phyloP scores from a whole-genome alignment of 148 eudicot genomes.

The Tetragonia tetragonoides region DNA sequence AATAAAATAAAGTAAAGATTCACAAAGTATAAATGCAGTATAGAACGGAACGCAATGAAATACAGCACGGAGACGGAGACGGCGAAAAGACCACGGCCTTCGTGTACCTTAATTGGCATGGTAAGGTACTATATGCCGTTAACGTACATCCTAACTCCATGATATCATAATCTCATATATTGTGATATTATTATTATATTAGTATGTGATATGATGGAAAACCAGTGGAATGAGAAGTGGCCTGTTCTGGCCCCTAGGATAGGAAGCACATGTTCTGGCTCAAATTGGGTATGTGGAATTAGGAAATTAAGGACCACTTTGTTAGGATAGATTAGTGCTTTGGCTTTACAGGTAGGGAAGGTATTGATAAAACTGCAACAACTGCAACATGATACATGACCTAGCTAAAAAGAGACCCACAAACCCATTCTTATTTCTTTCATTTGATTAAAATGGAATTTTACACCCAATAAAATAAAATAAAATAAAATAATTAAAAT shows the following conservation, averaged over 20 bases:
- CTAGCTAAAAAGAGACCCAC: not conserved
- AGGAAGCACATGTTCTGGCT: slow-evolving; percentile 28
- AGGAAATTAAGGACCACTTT: slow-evolving; percentile 21
- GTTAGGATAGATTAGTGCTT: slow-evolving; percentile 23
- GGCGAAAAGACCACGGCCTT: no score
- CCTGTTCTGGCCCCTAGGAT: not conserved
- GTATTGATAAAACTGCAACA: slow-evolving; percentile 8
- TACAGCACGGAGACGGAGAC: no score
- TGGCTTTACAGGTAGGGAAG: slow-evolving; percentile 28
- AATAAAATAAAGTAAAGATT: no score
- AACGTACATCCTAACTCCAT: not conserved
- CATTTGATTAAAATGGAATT: not conserved
- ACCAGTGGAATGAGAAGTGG: slow-evolving; percentile 17
- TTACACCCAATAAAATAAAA: not conserved
- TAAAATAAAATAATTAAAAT: not conserved
- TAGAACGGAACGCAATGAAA: no score
- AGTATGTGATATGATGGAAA: slow-evolving; percentile 19
- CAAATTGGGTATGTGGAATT: slow-evolving; percentile 16
- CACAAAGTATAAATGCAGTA: no score
- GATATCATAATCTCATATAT: not conserved
- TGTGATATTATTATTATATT: not conserved
- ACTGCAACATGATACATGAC: no score
- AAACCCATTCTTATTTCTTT: not conserved
- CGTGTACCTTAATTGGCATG: no score
- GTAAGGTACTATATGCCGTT: not conserved